Percentiles rank a stretch among this genome's conserved stretches.
These are phyloP conservation scores for Rhodotorula sp. DNA, from an alignment of 1,284 basidiomycete species.

Conservation along the genomic window DNA sequence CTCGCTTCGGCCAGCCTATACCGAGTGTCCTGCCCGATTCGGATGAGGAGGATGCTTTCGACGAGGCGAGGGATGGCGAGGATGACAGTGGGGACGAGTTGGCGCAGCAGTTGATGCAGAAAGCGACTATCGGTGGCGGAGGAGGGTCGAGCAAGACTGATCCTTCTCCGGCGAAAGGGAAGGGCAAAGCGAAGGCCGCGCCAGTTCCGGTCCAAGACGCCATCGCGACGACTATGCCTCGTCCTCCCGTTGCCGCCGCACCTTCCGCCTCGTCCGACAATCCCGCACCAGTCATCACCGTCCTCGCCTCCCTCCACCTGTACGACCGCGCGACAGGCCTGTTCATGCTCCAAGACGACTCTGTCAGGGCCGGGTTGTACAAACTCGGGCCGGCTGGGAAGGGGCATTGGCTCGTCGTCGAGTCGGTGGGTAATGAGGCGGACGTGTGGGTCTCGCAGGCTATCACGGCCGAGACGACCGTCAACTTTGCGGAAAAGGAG, in stretches of 20 bases:
- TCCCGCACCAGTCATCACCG: constrained; percentile 32
- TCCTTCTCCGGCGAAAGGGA: not conserved
- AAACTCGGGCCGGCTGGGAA: not conserved
- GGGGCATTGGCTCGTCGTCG: constrained; percentile 60
- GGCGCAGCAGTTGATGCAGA: constrained; percentile 34
- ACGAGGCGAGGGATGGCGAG: constrained; percentile 3
- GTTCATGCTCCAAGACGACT: constrained; percentile 70
- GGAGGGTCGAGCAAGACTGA: not conserved
- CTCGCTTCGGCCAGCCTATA: no score
- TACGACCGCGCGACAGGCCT: constrained; percentile 70
- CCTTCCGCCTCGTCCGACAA: constrained; percentile 7
- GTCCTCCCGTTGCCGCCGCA: constrained; percentile 24
- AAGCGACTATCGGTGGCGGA: constrained; percentile 26
- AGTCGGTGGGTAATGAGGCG: constrained; percentile 54
- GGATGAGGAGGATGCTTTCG: constrained; percentile 52
- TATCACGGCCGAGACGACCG: constrained; percentile 60
- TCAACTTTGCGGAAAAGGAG: constrained; percentile 61
- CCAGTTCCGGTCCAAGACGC: constrained; percentile 14
- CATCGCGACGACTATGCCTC: constrained; percentile 16
- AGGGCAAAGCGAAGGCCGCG: not conserved
- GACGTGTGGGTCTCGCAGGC: constrained; percentile 52
- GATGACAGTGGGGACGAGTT: constrained; percentile 34
- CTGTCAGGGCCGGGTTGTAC: constrained; percentile 57
- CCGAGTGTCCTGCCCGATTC: constrained; percentile 52
- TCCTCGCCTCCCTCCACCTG: constrained; percentile 58